A percentile compares a stretch with the other conserved stretches of the same genome.
Evolutionary conservation across 2,329 filamentous ascomycete species (phyloP).

Genomic region (Aspergillus ustus): DNA sequence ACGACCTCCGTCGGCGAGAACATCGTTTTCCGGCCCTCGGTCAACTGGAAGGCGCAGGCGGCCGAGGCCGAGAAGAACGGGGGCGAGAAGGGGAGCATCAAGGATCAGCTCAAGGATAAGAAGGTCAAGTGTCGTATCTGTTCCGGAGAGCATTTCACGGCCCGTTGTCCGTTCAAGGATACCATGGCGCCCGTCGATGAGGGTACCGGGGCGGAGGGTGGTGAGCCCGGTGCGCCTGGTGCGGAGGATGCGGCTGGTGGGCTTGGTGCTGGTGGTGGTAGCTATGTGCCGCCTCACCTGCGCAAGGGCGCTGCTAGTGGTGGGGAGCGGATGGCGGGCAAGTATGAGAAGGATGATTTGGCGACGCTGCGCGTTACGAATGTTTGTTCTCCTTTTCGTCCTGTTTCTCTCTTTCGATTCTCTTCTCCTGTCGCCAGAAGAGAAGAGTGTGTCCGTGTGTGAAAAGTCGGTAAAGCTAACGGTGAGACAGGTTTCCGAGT

Average conservation of each 20-base stretch:
- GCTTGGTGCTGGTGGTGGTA: slow-evolving; percentile 70
- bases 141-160: slow-evolving; percentile 98
- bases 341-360: slow-evolving; percentile 95
- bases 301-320: slow-evolving; percentile 65
- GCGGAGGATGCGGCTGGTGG: slow-evolving; percentile 56
- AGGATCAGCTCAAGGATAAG: slow-evolving; percentile 86
- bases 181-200: slow-evolving; percentile 80
- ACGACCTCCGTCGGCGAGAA: slow-evolving; percentile 96
- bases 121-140: slow-evolving; percentile 99
- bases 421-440: slow-evolving; percentile 8
- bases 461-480: slow-evolving; percentile 9
- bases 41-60: slow-evolving; percentile 92
- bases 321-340: slow-evolving; percentile 87
- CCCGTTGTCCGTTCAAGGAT: slow-evolving; percentile 98
- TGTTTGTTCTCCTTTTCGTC: slow-evolving; percentile 63
- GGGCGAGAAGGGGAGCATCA: slow-evolving; percentile 64
- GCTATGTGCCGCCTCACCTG: slow-evolving; percentile 93
- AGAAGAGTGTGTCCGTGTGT: not conserved
- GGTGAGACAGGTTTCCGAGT: slow-evolving; percentile 77
- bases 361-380: slow-evolving; percentile 97
- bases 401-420: slow-evolving; percentile 6
- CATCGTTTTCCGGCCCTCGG: slow-evolving; percentile 91
- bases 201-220: slow-evolving; percentile 33
- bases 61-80: slow-evolving; percentile 65
- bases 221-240: slow-evolving; percentile 52